phyloP scores from a whole-genome alignment of 306 rosid species.

The Trifolium repens region DNA sequence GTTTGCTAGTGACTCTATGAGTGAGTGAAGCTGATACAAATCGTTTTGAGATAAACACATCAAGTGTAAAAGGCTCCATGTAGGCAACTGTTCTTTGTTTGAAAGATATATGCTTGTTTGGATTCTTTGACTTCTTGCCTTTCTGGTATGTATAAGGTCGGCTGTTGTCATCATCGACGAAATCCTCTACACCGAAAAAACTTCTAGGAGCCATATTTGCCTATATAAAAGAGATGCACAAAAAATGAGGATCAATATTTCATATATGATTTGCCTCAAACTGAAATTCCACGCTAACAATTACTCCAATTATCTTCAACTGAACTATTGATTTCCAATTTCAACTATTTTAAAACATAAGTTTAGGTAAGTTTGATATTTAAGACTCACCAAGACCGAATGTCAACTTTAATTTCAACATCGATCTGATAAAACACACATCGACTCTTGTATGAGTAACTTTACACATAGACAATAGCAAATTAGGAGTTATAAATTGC shows the following conservation, averaged over 20 bases:
- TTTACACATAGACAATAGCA: not conserved
- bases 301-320: not conserved
- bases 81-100: slow-evolving; percentile 88
- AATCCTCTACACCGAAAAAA: slow-evolving; percentile 95
- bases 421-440: not conserved
- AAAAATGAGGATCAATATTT: slow-evolving; percentile 5
- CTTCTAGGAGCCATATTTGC: slow-evolving; percentile 76
- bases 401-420: not conserved
- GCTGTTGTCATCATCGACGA: slow-evolving; percentile 80
- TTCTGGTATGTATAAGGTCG: slow-evolving; percentile 89
- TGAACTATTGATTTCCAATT: slow-evolving; percentile 3
- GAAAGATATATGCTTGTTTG: slow-evolving; percentile 80
- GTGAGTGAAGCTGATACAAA: slow-evolving; percentile 93
- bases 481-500: slow-evolving; percentile 17
- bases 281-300: not conserved
- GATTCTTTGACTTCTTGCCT: slow-evolving; percentile 87
- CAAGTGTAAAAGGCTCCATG: slow-evolving; percentile 94
- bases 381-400: not conserved
- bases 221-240: slow-evolving; percentile 44
- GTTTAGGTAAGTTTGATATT: not conserved
- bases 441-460: not conserved
- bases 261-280: not conserved
- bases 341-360: not conserved
- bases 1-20: slow-evolving; percentile 87
- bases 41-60: slow-evolving; percentile 89